Percentiles rank a stretch among this genome's conserved stretches.
These are phyloP conservation scores for Porphyrellus sp. DNA, from an alignment of 1,284 basidiomycete genomes.

Conservation along the genomic window DNA sequence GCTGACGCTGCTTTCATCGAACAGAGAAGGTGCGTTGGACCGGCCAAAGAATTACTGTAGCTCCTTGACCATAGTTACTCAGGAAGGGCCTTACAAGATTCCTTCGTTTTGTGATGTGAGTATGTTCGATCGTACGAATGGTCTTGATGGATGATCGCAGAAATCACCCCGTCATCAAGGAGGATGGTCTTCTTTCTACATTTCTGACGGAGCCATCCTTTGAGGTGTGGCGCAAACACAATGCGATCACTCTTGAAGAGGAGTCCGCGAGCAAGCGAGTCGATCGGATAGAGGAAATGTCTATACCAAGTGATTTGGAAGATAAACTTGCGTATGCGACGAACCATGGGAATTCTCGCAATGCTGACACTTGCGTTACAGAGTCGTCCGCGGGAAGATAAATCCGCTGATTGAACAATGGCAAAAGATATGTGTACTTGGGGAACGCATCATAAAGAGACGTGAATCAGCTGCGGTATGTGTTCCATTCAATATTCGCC, in stretches of 20 bases:
- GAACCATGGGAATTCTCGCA: not conserved
- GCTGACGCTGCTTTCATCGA: slow-evolving; percentile 88
- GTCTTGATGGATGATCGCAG: slow-evolving; percentile 37
- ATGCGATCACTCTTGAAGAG: slow-evolving; percentile 74
- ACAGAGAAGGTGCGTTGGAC: slow-evolving; percentile 62
- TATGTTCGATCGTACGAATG: slow-evolving; percentile 7
- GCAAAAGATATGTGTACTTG: slow-evolving; percentile 82
- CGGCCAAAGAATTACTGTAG: not conserved
- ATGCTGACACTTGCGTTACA: slow-evolving; percentile 32
- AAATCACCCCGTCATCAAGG: slow-evolving; percentile 87
- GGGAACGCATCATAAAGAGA: slow-evolving; percentile 83
- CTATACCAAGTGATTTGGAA: slow-evolving; percentile 87
- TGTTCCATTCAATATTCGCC: slow-evolving; percentile 58
- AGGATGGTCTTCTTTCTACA: slow-evolving; percentile 76
- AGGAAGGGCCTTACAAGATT: slow-evolving; percentile 83
- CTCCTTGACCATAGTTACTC: slow-evolving; percentile 4
- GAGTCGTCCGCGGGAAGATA: slow-evolving; percentile 68
- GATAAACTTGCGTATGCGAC: slow-evolving; percentile 73
- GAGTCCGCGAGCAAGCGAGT: slow-evolving; percentile 81
- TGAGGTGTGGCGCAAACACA: slow-evolving; percentile 82
- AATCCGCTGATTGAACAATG: slow-evolving; percentile 81
- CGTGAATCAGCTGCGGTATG: slow-evolving; percentile 86
- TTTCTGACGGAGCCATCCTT: slow-evolving; percentile 83
- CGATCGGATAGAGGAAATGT: slow-evolving; percentile 84
- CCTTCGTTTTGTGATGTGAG: slow-evolving; percentile 74